These are phyloP conservation scores for Bolboschoenoplectus hybrid DNA, from an alignment of 202 grass and related monocot species.

Conservation along the genomic window DNA sequence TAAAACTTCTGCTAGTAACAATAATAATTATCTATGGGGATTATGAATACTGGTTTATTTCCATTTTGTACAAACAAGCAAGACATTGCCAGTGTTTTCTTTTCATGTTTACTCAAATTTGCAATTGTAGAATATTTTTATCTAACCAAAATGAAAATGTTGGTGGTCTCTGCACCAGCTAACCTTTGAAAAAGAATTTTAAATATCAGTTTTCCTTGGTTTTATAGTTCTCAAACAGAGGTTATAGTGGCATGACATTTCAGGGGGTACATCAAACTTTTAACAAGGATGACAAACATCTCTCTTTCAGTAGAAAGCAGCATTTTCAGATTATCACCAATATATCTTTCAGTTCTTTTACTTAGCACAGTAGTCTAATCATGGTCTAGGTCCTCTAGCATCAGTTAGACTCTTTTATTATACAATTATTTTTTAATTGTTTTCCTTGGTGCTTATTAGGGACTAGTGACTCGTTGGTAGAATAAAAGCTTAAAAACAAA, in stretches of 20 bases:
- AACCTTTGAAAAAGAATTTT: not conserved
- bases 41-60: not conserved
- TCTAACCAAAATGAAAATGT: not conserved
- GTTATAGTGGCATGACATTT: not conserved
- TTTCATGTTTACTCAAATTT: slow-evolving; percentile 9
- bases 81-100: not conserved
- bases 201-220: not conserved
- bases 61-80: slow-evolving; percentile 5
- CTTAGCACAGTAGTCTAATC: not conserved
- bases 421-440: not conserved
- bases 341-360: not conserved
- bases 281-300: not conserved
- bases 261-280: not conserved
- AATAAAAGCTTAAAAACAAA: not conserved
- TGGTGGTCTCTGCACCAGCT: not conserved
- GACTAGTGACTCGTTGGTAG: not conserved
- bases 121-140: not conserved
- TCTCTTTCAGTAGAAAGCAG: not conserved
- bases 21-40: not conserved
- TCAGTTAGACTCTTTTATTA: not conserved
- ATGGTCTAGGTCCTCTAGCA: not conserved
- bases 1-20: not conserved
- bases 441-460: not conserved
- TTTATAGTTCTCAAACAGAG: not conserved
- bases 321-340: not conserved